Evolutionary conservation across 768 basidiomycete genomes (phyloP).

Genomic region (Holtermanniella nyarrowii): DNA sequence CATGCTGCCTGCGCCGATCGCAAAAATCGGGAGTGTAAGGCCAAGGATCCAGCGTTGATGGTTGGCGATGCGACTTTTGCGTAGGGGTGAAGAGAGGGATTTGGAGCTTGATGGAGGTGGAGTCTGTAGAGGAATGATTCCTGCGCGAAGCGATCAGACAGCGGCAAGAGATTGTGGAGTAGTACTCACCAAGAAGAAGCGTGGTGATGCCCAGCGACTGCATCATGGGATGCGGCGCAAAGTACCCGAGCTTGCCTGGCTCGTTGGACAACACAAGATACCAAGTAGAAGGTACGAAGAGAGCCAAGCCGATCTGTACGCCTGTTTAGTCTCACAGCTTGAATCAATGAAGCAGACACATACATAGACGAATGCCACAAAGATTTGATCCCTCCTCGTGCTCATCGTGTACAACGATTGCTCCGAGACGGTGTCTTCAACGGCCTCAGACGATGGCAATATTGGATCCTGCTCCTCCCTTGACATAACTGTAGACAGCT

Average conservation of each 20-base stretch:
- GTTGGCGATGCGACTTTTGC: constrained; percentile 53
- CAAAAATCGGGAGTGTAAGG: constrained; percentile 51
- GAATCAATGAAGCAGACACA: too few species aligned
- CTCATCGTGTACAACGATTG: neutral
- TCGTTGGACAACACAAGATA: constrained; percentile 24
- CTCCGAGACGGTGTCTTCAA: neutral
- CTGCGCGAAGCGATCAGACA: neutral
- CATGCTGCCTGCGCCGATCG: constrained; percentile 55
- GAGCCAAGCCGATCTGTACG: constrained; percentile 15
- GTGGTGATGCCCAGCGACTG: constrained; percentile 52
- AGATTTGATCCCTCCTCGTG: neutral
- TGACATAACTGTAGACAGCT: too few species aligned
- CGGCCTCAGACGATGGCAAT: neutral
- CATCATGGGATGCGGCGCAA: constrained; percentile 56
- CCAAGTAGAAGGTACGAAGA: constrained; percentile 28
- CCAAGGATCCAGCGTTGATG: constrained; percentile 58
- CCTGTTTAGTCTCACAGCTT: neutral
- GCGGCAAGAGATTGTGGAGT: neutral
- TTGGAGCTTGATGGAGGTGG: constrained; percentile 52
- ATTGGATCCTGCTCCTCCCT: neutral
- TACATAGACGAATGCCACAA: neutral
- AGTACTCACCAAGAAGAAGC: constrained; percentile 54
- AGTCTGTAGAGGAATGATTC: constrained; percentile 48
- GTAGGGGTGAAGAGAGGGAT: constrained; percentile 47
- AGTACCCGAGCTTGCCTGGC: constrained; percentile 47